Conservation (phyloP, 1,284 basidiomycete species). For the Cutaneotrichosporon sp. region DNA sequence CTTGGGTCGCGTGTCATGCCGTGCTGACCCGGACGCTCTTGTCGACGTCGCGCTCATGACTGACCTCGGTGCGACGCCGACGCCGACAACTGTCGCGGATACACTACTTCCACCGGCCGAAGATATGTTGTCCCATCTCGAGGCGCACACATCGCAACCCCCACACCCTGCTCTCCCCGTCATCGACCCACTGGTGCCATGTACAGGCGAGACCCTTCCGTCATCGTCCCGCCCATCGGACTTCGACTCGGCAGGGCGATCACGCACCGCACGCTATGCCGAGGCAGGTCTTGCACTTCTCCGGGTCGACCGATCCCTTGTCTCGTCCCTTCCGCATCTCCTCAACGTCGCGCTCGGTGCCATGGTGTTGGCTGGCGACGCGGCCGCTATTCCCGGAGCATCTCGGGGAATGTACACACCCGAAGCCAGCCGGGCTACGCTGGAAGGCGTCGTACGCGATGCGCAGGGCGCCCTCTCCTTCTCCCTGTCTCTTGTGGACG, state of each 20-base stretch:
- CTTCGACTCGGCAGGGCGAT: slow-evolving; percentile 50
- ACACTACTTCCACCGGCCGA: slow-evolving; percentile 25
- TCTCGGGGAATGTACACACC: slow-evolving; percentile 55
- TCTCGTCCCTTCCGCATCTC: slow-evolving; percentile 45
- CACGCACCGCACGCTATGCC: slow-evolving; percentile 61
- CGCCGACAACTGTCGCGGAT: slow-evolving; percentile 16
- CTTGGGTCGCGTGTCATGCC: slow-evolving; percentile 22
- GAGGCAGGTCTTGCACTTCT: slow-evolving; percentile 60
- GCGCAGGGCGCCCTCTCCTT: slow-evolving; percentile 65
- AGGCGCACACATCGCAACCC: slow-evolving; percentile 46
- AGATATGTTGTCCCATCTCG: slow-evolving; percentile 17
- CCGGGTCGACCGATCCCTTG: slow-evolving; percentile 58
- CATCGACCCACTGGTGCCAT: slow-evolving; percentile 53
- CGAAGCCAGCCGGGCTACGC: slow-evolving; percentile 44
- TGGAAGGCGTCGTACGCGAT: slow-evolving; percentile 54
- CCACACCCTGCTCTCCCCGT: slow-evolving; percentile 60
- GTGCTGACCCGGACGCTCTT: slow-evolving; percentile 31
- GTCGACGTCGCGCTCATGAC: slow-evolving; percentile 39
- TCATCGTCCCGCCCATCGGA: slow-evolving; percentile 6
- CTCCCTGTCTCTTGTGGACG: slow-evolving; percentile 55
- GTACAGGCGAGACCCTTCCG: slow-evolving; percentile 7
- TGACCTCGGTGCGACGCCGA: slow-evolving; percentile 14
- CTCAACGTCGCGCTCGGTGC: slow-evolving; percentile 36
- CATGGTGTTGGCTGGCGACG: slow-evolving; percentile 48
- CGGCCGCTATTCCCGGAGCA: slow-evolving; percentile 53